Evolutionary conservation across 768 basidiomycete species (phyloP).

Genomic region (Calocera viscosa): DNA sequence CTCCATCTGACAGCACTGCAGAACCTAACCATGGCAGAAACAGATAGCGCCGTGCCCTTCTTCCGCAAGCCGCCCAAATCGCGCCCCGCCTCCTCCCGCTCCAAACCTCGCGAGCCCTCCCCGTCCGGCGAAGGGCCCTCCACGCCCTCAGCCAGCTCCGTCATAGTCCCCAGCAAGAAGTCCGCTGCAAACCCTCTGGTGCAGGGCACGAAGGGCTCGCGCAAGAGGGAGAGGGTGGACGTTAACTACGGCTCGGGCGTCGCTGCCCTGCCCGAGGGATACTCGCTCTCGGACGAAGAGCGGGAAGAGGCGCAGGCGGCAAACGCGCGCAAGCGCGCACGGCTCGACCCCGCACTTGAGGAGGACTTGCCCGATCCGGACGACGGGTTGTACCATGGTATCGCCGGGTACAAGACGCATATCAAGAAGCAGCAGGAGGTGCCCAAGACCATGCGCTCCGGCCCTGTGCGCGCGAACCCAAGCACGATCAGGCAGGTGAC

Average conservation of each 20-base stretch:
- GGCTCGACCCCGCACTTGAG: slow-evolving; percentile 38
- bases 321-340: slow-evolving; percentile 51
- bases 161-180: slow-evolving; percentile 67
- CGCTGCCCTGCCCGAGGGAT: slow-evolving; percentile 54
- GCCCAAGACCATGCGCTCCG: slow-evolving; percentile 78
- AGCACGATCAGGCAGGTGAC: slow-evolving; percentile 89
- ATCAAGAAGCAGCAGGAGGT: slow-evolving; percentile 65
- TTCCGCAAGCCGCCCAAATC: slow-evolving; percentile 11
- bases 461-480: slow-evolving; percentile 54
- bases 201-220: slow-evolving; percentile 58
- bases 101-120: slow-evolving; percentile 9
- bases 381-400: slow-evolving; percentile 79
- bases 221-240: slow-evolving; percentile 38
- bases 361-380: slow-evolving; percentile 49
- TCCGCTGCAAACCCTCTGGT: slow-evolving; percentile 55
- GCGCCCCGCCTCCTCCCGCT: slow-evolving; percentile 14
- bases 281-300: slow-evolving; percentile 48
- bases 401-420: slow-evolving; percentile 67
- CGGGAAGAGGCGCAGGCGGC: slow-evolving; percentile 65
- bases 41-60: background rate
- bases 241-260: slow-evolving; percentile 43
- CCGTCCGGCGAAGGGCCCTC: background rate
- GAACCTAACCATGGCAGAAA: background rate
- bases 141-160: slow-evolving; percentile 23
- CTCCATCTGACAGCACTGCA: background rate